Evolutionary conservation across 345 rosid species (phyloP).

Genomic region (Anastatica hierochuntica): DNA sequence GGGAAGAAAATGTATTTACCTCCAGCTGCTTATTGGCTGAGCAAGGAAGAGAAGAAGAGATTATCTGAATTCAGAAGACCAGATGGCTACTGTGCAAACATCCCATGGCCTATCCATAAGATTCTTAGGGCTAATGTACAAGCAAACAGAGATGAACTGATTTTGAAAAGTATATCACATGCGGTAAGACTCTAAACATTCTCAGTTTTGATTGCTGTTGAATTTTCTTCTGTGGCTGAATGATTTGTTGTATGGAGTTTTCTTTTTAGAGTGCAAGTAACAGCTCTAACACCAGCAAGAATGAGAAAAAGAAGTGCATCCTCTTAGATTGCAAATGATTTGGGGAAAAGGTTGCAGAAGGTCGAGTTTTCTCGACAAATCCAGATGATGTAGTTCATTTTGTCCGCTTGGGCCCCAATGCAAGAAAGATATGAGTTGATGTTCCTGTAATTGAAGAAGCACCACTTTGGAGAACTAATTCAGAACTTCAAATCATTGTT

Average conservation of each 20-base stretch:
- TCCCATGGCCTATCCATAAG: neutral
- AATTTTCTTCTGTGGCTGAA: neutral
- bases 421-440: neutral
- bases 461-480: neutral
- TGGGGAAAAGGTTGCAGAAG: neutral
- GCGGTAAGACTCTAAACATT: neutral
- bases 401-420: neutral
- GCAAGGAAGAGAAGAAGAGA: too few species aligned
- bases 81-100: too few species aligned
- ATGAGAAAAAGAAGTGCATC: neutral
- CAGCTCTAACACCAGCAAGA: neutral
- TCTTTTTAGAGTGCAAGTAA: neutral
- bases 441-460: neutral
- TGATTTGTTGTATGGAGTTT: too few species aligned
- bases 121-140: neutral
- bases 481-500: neutral
- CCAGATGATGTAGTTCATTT: neutral
- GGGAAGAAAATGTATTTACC: too few species aligned
- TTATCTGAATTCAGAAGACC: too few species aligned
- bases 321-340: neutral
- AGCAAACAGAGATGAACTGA: neutral
- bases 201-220: too few species aligned
- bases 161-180: neutral
- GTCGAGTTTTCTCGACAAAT: neutral
- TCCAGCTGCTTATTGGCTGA: too few species aligned